Evolutionary conservation across 495 filamentous ascomycete genomes (phyloP), one percentile per base, ranked within the genome.

Genomic region (Entonaema liquescens): DNA sequence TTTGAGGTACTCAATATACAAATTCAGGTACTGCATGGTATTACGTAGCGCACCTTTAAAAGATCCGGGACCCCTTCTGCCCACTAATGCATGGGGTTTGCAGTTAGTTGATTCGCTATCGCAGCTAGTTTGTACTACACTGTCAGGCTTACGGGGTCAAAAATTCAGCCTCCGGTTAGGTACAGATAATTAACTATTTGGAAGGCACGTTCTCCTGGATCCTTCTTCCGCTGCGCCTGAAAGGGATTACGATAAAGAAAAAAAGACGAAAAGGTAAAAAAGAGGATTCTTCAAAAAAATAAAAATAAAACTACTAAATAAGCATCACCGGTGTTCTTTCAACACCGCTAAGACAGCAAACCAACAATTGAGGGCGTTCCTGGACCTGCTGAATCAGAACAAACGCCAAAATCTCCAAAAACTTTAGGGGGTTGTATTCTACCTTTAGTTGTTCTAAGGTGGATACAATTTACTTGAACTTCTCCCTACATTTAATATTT

Each of bases 161-260:
- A 73, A 73, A 58, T 65, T 73, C 65, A 73, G 70, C 70, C 70
- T 73, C 70, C 65, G 65, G 65, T 68, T 68, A 72, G 60, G 63
- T 72, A 71, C 68, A 71, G 52, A 62, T 47, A 52, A 67, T 38
- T 57, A 49, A 59, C 35, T 44, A 62, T 67, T 44, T 47, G 25
- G 52, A 71, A 66, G 63, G 44, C 29, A 40, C 49, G 23, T 38
- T 62, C 38, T 31, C 50, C 69, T 26, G 44, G 54, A 67, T 59
- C 44, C 54, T 63, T 33, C 59, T 63, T 62, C 53, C 57, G 6
- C 31, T n/a, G 55, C 50, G 61, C 55, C 53, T 36, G 56, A 69
- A 61, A 49, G 38, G 38, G 53, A 64, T 54, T 38, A 35, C 31
- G 35, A 42, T 58, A 36, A 52, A 36, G 42, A 8, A 35, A 28